Conservation (phyloP, 352 stramenopile species). For the Pythium aquatile region DNA sequence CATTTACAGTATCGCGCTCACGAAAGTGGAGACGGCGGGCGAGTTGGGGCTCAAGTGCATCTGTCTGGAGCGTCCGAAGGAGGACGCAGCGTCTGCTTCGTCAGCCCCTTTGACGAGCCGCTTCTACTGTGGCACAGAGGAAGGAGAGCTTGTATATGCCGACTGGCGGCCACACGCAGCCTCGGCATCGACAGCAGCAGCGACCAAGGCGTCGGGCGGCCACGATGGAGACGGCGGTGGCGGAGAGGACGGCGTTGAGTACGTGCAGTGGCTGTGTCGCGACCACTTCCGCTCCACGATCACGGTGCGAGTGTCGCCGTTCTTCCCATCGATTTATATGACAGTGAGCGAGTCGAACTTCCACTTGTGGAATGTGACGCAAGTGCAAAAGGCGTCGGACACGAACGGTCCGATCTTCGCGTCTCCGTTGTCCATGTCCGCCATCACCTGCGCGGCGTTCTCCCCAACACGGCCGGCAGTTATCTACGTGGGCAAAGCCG, state of each 20-base stretch:
- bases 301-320: slow-evolving; percentile 82
- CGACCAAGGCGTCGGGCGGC: slow-evolving; percentile 38
- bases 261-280: slow-evolving; percentile 88
- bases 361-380: slow-evolving; percentile 90
- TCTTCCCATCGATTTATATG: slow-evolving; percentile 89
- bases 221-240: slow-evolving; percentile 33
- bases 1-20: slow-evolving; percentile 80
- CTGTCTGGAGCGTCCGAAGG: slow-evolving; percentile 61
- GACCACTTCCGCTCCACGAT: slow-evolving; percentile 88
- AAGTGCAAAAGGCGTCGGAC: slow-evolving; percentile 33
- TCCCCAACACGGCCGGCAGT: slow-evolving; percentile 87
- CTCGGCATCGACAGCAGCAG: neutral
- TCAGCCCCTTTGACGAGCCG: slow-evolving; percentile 43
- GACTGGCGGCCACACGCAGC: slow-evolving; percentile 85
- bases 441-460: slow-evolving; percentile 85
- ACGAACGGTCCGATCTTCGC: slow-evolving; percentile 81
- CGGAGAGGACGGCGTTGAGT: slow-evolving; percentile 72
- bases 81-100: slow-evolving; percentile 31
- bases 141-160: slow-evolving; percentile 88
- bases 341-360: slow-evolving; percentile 90
- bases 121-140: slow-evolving; percentile 85
- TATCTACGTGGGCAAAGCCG: slow-evolving; percentile 86
- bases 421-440: slow-evolving; percentile 72
- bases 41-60: slow-evolving; percentile 67
- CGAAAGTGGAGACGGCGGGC: slow-evolving; percentile 68